These are phyloP conservation scores for Penicillium antarcticum DNA, from an alignment of 495 filamentous ascomycete species.

Conservation along the genomic window DNA sequence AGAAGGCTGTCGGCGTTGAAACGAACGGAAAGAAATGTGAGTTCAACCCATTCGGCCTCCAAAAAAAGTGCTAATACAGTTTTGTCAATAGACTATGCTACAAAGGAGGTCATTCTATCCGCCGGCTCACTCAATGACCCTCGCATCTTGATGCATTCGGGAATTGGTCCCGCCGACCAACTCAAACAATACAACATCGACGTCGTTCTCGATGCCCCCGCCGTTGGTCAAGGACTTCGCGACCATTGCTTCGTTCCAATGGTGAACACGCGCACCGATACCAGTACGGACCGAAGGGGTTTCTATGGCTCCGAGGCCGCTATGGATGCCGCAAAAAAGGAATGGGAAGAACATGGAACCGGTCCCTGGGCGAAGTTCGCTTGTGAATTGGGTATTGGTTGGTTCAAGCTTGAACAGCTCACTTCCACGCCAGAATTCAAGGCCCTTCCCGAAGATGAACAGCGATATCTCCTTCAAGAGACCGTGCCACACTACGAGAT, in stretches of 20 bases:
- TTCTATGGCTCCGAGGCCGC: constrained; percentile 25
- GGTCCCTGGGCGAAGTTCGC: constrained; percentile 38
- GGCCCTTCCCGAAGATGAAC: constrained; percentile 32
- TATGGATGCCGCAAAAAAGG: constrained; percentile 35
- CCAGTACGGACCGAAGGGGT: constrained; percentile 19
- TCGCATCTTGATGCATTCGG: constrained; percentile 46
- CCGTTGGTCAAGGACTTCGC: constrained; percentile 27
- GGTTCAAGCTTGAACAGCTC: constrained; percentile 47
- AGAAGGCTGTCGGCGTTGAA: constrained; percentile 47
- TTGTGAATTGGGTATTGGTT: constrained; percentile 47
- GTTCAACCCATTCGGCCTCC: neutral
- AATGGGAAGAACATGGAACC: constrained; percentile 46
- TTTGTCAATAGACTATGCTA: constrained; percentile 7
- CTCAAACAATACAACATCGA: constrained; percentile 21
- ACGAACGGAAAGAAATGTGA: constrained; percentile 27
- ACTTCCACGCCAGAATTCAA: constrained; percentile 35
- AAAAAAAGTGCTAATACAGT: neutral
- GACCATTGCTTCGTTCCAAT: constrained; percentile 26
- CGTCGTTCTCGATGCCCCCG: constrained; percentile 21
- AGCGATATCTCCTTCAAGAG: constrained; percentile 31
- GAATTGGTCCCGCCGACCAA: constrained; percentile 27
- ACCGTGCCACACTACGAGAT: constrained; percentile 45
- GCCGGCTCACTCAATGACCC: constrained; percentile 46
- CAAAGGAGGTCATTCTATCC: constrained; percentile 44
- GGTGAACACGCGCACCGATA: constrained; percentile 17